Percentiles rank a stretch among this genome's conserved stretches.
These are phyloP conservation scores for Piper longum DNA, from an alignment of 164 flowering plant genomes.

Conservation along the genomic window DNA sequence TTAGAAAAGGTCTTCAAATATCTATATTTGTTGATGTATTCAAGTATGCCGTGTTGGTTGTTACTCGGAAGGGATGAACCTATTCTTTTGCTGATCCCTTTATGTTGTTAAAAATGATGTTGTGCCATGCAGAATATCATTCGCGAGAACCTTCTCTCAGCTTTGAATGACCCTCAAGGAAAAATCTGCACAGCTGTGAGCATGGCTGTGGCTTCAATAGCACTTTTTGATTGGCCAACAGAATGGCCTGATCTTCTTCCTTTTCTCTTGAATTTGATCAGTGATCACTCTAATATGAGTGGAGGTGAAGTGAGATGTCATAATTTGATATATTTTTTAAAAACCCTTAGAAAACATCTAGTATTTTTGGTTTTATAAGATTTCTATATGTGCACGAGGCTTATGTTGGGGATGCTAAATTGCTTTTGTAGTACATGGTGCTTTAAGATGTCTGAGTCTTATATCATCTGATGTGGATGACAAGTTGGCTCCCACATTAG, in stretches of 20 bases:
- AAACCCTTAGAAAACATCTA: not conserved
- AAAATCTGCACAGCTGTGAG: constrained; percentile 88
- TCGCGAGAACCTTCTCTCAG: constrained; percentile 49
- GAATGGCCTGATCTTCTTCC: constrained; percentile 90
- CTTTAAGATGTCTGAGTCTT: constrained; percentile 74
- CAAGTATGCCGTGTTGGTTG: not conserved
- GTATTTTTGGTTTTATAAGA: not conserved
- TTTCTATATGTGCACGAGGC: too few species aligned
- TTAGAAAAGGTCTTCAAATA: constrained; percentile 57
- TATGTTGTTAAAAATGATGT: constrained; percentile 3
- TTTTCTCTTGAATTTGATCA: constrained; percentile 54
- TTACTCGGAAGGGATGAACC: not conserved
- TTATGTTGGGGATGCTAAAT: not conserved
- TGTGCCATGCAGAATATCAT: constrained; percentile 34
- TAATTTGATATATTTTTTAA: too few species aligned
- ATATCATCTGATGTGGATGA: constrained; percentile 83
- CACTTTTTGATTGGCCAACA: constrained; percentile 88
- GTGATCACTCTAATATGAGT: constrained; percentile 49
- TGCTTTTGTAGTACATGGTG: constrained; percentile 54
- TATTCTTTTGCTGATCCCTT: not conserved
- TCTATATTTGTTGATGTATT: not conserved
- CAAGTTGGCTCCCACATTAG: constrained; percentile 50
- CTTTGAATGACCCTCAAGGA: constrained; percentile 67
- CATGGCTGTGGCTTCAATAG: constrained; percentile 89
- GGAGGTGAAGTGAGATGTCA: constrained; percentile 37